A percentile compares a stretch with the other conserved stretches of the same genome.
Evolutionary conservation across 2,329 filamentous ascomycete genomes (phyloP).

Genomic region (Leptographium lundbergii): DNA sequence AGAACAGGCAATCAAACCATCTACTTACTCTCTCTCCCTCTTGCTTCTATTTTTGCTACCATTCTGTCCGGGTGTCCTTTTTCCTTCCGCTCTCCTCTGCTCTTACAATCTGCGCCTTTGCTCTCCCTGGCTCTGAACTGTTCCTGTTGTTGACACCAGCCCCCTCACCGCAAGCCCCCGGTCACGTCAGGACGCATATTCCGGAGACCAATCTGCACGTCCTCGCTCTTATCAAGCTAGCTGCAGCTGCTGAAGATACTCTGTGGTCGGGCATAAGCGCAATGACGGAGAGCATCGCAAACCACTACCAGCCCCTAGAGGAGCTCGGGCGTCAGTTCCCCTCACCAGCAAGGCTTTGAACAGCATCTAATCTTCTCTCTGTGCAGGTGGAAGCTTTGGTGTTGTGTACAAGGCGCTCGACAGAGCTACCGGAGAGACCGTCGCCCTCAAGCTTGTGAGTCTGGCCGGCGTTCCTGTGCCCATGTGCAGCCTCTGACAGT

Average conservation of each 20-base stretch:
- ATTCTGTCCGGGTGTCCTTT: background rate
- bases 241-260: background rate
- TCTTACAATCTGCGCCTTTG: background rate
- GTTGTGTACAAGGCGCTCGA: constrained; percentile 96
- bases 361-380: background rate
- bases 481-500: background rate
- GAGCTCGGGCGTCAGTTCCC: constrained; percentile 74
- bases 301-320: constrained; percentile 87
- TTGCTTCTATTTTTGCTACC: background rate
- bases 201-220: background rate
- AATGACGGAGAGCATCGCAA: constrained; percentile 57
- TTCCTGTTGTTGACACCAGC: background rate
- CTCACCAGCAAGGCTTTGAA: background rate
- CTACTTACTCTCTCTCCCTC: background rate
- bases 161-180: background rate
- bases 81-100: background rate
- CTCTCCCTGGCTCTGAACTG: background rate
- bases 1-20: constrained; percentile 3
- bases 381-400: constrained; percentile 79
- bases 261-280: constrained; percentile 6
- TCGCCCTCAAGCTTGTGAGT: constrained; percentile 91
- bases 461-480: background rate
- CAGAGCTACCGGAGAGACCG: constrained; percentile 76
- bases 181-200: background rate
- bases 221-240: background rate